Percentiles rank a stretch among this genome's conserved stretches.
These are phyloP conservation scores for Capronia epimyces DNA, from an alignment of 2,329 filamentous ascomycete species.

Conservation along the genomic window DNA sequence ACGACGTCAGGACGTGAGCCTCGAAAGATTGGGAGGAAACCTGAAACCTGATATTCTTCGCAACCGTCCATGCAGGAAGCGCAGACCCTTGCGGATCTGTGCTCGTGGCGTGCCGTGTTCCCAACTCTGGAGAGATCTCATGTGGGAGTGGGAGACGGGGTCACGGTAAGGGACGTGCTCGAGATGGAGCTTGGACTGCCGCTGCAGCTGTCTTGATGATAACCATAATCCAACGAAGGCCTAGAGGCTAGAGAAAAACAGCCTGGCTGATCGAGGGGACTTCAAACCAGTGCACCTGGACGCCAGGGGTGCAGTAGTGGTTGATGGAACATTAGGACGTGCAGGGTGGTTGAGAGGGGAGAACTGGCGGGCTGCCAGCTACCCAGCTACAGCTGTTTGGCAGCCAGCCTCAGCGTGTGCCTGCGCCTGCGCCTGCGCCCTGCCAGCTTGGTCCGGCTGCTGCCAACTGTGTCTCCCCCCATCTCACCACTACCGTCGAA, in stretches of 20 bases:
- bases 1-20: too few relatives aligned
- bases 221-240: conserved; percentile 9
- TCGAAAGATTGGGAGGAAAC: not conserved
- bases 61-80: too few relatives aligned
- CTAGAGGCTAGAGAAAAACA: not conserved
- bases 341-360: not conserved
- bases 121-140: not conserved
- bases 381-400: too few relatives aligned
- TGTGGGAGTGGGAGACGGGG: not conserved
- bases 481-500: not conserved
- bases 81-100: conserved; percentile 3
- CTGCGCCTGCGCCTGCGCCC: not conserved
- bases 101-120: not conserved
- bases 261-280: not conserved
- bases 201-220: conserved; percentile 11
- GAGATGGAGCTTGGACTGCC: conserved; percentile 7
- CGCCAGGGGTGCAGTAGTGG: not conserved
- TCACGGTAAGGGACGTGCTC: not conserved
- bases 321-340: not conserved
- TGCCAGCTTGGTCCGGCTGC: not conserved
- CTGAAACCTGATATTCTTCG: conserved; percentile 13
- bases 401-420: too few relatives aligned
- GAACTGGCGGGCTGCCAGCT: not conserved
- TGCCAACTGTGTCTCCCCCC: not conserved
- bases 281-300: not conserved